These are phyloP conservation scores for Calonectria montana DNA, from an alignment of 2,329 filamentous ascomycete species.

Conservation along the genomic window DNA sequence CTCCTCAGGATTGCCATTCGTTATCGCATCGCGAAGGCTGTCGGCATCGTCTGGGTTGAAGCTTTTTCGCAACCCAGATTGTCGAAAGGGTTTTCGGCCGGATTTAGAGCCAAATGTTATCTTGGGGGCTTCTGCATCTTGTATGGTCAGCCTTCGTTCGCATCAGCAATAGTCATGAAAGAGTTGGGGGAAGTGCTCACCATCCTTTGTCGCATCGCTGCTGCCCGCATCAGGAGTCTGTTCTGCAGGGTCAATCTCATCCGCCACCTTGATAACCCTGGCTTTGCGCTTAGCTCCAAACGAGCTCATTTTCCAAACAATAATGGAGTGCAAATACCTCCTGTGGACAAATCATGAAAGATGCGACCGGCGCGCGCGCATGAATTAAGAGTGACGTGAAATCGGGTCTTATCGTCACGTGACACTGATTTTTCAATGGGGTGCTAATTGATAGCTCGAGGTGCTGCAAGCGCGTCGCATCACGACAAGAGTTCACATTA, in stretches of 20 bases:
- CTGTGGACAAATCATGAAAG: constrained; percentile 3
- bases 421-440: constrained; percentile 45
- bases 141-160: constrained; percentile 48
- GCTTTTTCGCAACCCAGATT: constrained; percentile 68
- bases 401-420: constrained; percentile 63
- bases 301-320: constrained; percentile 58
- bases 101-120: constrained; percentile 56
- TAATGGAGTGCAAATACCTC: background rate
- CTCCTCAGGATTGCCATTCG: constrained; percentile 52
- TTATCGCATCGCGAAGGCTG: constrained; percentile 32
- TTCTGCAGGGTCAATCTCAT: constrained; percentile 66
- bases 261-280: constrained; percentile 78
- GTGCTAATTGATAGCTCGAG: constrained; percentile 39
- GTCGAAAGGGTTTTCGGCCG: constrained; percentile 65
- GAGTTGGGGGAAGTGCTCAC: constrained; percentile 47
- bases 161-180: constrained; percentile 48
- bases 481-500: constrained; percentile 36
- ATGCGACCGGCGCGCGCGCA: constrained; percentile 25
- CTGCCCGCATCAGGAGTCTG: constrained; percentile 36
- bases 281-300: constrained; percentile 75
- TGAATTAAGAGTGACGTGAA: constrained; percentile 36
- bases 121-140: constrained; percentile 47
- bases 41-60: constrained; percentile 60
- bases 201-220: constrained; percentile 45
- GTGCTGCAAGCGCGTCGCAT: constrained; percentile 45